Evolutionary conservation across 108 stramenopile genomes (phyloP).

Genomic region (Cyclotella sp.): DNA sequence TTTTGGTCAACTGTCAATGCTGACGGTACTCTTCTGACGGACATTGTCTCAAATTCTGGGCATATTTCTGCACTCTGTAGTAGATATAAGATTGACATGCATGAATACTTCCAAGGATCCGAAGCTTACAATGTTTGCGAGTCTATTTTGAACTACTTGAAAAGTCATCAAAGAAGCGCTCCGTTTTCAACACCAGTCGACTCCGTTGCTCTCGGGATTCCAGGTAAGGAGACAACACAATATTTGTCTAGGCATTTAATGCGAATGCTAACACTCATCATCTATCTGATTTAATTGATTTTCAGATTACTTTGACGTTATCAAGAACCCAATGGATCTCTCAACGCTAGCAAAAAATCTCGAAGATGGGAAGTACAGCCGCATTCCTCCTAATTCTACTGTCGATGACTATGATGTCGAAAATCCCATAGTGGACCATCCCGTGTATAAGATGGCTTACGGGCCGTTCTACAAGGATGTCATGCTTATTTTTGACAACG

Average conservation of each 20-base stretch:
- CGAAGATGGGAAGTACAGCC: constrained; percentile 81
- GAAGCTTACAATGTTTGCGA: constrained; percentile 72
- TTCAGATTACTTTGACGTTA: constrained; percentile 80
- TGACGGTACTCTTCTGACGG: constrained; percentile 34
- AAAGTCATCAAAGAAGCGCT: constrained; percentile 51
- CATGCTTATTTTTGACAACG: constrained; percentile 88
- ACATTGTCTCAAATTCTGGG: constrained; percentile 31
- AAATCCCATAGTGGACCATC: constrained; percentile 27
- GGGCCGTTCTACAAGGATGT: constrained; percentile 77
- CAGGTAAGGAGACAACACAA: constrained; percentile 22
- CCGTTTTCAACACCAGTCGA: constrained; percentile 78
- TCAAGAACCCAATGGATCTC: constrained; percentile 96
- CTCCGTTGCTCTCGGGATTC: constrained; percentile 89
- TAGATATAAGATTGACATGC: constrained; percentile 66
- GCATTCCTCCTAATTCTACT: constrained; percentile 57
- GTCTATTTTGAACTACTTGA: constrained; percentile 59
- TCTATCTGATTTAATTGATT: background rate
- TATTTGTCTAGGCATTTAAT: background rate
- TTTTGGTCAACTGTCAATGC: constrained; percentile 75
- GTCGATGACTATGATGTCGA: constrained; percentile 39
- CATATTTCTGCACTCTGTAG: constrained; percentile 14
- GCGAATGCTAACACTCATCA: background rate
- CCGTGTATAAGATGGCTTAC: constrained; percentile 71
- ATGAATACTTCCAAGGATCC: constrained; percentile 70
- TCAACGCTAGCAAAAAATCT: constrained; percentile 74